Base-by-base conservation (phyloP, 176 grass and related monocot species). In the Carex kokanica region DNA sequence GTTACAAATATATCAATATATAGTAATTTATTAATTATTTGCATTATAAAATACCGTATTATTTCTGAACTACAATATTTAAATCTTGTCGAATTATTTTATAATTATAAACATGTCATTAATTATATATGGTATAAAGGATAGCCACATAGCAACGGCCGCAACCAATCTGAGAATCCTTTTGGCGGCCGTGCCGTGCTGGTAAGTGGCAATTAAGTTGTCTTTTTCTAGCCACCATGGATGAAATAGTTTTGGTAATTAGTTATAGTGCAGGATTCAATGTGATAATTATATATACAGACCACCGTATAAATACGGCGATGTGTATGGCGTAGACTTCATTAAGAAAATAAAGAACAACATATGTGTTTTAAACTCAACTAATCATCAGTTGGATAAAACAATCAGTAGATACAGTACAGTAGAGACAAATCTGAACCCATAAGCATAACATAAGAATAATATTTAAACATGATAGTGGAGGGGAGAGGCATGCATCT, bases 401-500 rank as follows among this genome's bases (percentile, higher is more conserved):
- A 38, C 36, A 38, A 11, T 47, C 45, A 47, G 45, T 45, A 45
- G 41, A 38, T 38, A 34, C 32, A 36, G 32, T 4, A 38, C 36
- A 38, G 36, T 36, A 67, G 18, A 71, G 67, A 72, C 10, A 47
- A 34, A 27, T 21, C 21, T 31, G 18, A 8, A 58, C 17, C 5
- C 45, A 78, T 16, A 77, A 5, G 17, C 11, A 68, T n/a, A n/a
- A n/a, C n/a, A n/a, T n/a, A n/a, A n/a, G n/a, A n/a, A n/a, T n/a
- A n/a, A n/a, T n/a, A n/a, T n/a, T n/a, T n/a, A n/a, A n/a, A n/a
- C n/a, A 61, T 32, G 55, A 81, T 63, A 43, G 23, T 81, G 79
- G 79, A 81, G 79, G 79, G 79, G 79, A 81, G 78, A 81, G n/a
- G 38, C 79, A 51, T 51, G 20, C 78, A 64, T 81, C 4, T 60